phyloP scores from a whole-genome alignment of 768 basidiomycete species.

The Rhizopogon rudus region DNA sequence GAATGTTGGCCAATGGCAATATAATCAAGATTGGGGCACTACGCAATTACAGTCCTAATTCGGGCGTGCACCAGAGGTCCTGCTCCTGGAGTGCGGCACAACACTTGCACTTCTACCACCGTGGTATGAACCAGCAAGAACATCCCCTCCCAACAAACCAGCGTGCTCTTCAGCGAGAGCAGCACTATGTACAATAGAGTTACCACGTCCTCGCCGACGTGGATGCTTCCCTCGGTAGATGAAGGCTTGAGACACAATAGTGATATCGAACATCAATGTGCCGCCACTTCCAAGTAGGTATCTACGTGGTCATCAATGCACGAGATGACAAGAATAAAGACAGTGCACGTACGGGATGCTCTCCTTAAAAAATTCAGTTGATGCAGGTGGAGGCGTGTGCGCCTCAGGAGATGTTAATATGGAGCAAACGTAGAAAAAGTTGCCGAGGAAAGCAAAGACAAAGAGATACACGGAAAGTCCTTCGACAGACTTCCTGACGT shows the following conservation, averaged over 20 bases:
- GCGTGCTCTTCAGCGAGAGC: constrained; percentile 43
- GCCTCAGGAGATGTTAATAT: constrained; percentile 75
- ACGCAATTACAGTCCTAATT: background rate
- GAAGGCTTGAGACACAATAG: constrained; percentile 82
- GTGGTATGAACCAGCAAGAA: constrained; percentile 26
- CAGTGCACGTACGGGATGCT: constrained; percentile 69
- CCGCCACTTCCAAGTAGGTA: constrained; percentile 92
- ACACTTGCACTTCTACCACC: constrained; percentile 19
- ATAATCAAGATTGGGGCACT: background rate
- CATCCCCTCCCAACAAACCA: constrained; percentile 42
- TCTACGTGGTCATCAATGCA: constrained; percentile 29
- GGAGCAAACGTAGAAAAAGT: constrained; percentile 88
- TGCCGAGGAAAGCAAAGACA: constrained; percentile 90
- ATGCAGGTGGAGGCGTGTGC: constrained; percentile 49
- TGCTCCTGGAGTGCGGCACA: constrained; percentile 31
- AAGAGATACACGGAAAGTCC: constrained; percentile 95
- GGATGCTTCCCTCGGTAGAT: constrained; percentile 59
- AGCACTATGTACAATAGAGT: constrained; percentile 19
- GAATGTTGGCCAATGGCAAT: background rate
- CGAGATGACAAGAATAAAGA: background rate
- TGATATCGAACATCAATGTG: constrained; percentile 89
- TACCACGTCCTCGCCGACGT: constrained; percentile 26
- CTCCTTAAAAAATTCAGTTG: constrained; percentile 68
- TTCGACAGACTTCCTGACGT: constrained; percentile 85
- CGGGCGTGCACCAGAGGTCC: constrained; percentile 24